A percentile compares a stretch with the other conserved stretches of the same genome.
phyloP scores from a whole-genome alignment of 371 early-diverging fungal species.

The Mortierella sp. region DNA sequence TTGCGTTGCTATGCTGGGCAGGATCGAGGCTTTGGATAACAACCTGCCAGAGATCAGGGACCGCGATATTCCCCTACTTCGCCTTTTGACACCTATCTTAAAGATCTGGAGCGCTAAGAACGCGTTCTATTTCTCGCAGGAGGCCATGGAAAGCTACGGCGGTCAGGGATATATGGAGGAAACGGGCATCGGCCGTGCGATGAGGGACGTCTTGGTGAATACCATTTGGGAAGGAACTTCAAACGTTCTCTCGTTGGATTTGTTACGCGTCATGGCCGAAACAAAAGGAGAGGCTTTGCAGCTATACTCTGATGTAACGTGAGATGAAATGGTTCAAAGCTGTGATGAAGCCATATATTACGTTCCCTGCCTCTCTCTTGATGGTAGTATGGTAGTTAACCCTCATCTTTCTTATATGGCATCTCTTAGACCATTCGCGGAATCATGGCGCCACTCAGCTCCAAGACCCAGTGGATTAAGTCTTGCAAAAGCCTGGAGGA shows the following conservation, averaged over 20 bases:
- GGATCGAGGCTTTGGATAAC: constrained; percentile 57
- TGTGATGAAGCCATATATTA: too few relatives aligned
- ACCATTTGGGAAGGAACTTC: constrained; percentile 80
- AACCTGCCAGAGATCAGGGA: constrained; percentile 24
- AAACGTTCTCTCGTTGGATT: constrained; percentile 74
- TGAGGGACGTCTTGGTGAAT: constrained; percentile 76
- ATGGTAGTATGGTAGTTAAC: too few relatives aligned
- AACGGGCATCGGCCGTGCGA: constrained; percentile 63
- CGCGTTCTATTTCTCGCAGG: constrained; percentile 61
- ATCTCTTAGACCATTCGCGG: constrained; percentile 28
- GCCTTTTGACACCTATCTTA: constrained; percentile 73
- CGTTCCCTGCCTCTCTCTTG: too few relatives aligned
- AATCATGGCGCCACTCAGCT: constrained; percentile 27
- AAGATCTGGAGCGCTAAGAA: constrained; percentile 71
- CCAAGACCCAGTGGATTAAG: constrained; percentile 20
- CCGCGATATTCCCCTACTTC: constrained; percentile 59
- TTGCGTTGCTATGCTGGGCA: constrained; percentile 65
- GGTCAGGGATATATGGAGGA: constrained; percentile 84
- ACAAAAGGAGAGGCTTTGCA: constrained; percentile 57
- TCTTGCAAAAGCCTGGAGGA: constrained; percentile 46
- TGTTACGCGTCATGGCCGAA: constrained; percentile 68
- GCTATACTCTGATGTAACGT: constrained; percentile 55
- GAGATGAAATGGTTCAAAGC: too few relatives aligned
- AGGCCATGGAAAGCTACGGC: constrained; percentile 75
- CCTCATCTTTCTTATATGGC: background rate